Evolutionary conservation across 768 basidiomycete genomes (phyloP).

Genomic region (Leccinum disarticulatum): DNA sequence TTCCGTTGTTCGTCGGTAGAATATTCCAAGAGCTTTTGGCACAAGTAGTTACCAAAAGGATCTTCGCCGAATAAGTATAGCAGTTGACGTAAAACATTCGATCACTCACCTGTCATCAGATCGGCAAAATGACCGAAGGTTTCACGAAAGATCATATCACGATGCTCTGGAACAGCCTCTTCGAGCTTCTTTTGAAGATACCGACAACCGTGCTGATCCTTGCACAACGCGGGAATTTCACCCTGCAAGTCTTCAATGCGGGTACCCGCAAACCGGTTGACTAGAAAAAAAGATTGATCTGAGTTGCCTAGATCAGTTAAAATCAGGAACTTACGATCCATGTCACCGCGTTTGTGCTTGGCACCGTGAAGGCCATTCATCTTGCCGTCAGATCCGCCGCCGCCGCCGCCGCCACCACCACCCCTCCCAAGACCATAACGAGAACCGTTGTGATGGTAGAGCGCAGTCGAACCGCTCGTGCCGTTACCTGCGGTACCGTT

Average conservation of each 20-base stretch:
- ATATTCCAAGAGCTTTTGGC: slow-evolving; percentile 95
- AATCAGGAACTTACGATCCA: slow-evolving; percentile 75
- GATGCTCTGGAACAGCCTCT: slow-evolving; percentile 91
- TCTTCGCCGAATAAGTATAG: slow-evolving; percentile 45
- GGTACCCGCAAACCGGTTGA: slow-evolving; percentile 96
- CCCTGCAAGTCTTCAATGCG: slow-evolving; percentile 94
- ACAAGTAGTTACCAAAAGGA: slow-evolving; percentile 98
- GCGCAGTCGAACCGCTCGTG: slow-evolving; percentile 64
- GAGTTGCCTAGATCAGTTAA: background rate
- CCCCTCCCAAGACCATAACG: slow-evolving; percentile 72
- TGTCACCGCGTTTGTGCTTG: slow-evolving; percentile 92
- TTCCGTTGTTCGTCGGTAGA: slow-evolving; percentile 97
- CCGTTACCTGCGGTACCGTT: slow-evolving; percentile 34
- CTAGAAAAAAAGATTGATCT: slow-evolving; percentile 37
- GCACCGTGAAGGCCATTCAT: slow-evolving; percentile 90
- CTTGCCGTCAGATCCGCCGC: slow-evolving; percentile 64
- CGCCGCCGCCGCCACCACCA: slow-evolving; percentile 42
- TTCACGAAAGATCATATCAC: slow-evolving; percentile 99
- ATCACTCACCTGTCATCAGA: slow-evolving; percentile 84
- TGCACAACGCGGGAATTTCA: slow-evolving; percentile 92
- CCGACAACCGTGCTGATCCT: slow-evolving; percentile 98
- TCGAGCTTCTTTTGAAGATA: slow-evolving; percentile 99
- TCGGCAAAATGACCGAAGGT: slow-evolving; percentile 98
- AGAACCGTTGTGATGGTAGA: slow-evolving; percentile 75
- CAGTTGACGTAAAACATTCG: slow-evolving; percentile 1